Conservation (phyloP, 1,139 yeast species). For the Debaryomycetaceae sp. region DNA sequence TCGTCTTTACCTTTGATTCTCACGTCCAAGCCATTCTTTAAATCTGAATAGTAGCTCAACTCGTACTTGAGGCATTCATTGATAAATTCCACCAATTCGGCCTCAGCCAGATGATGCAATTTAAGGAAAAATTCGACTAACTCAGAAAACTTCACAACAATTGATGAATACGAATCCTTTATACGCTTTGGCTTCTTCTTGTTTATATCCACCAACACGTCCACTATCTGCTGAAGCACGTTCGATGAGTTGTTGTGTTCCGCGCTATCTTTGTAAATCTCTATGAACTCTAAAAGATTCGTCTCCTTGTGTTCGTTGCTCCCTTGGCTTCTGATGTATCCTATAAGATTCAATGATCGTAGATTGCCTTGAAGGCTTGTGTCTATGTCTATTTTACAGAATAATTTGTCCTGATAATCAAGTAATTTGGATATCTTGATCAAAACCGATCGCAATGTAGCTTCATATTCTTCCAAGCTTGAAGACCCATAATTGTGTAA, state of each 20-base stretch:
- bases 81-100: slow-evolving; percentile 16
- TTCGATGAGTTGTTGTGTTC: slow-evolving; percentile 4
- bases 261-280: slow-evolving; percentile 6
- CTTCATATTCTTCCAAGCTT: slow-evolving; percentile 13
- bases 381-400: slow-evolving; percentile 8
- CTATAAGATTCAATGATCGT: slow-evolving; percentile 5
- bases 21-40: slow-evolving; percentile 15
- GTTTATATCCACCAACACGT: slow-evolving; percentile 9
- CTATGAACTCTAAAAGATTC: slow-evolving; percentile 15
- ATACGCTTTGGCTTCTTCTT: slow-evolving; percentile 18
- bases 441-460: slow-evolving; percentile 14
- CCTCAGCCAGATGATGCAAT: slow-evolving; percentile 21
- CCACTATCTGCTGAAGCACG: slow-evolving; percentile 10
- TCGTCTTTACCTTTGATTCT: slow-evolving; percentile 13
- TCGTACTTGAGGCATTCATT: slow-evolving; percentile 21
- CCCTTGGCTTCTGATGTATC: slow-evolving; percentile 5
- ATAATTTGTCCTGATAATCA: slow-evolving; percentile 14
- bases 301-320: slow-evolving; percentile 4
- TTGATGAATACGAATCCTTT: slow-evolving; percentile 17
- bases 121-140: slow-evolving; percentile 19
- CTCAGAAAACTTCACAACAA: slow-evolving; percentile 17
- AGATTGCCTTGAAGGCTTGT: slow-evolving; percentile 1
- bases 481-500: slow-evolving; percentile 13
- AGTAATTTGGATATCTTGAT: slow-evolving; percentile 13
- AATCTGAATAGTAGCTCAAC: slow-evolving; percentile 13